Base-by-base conservation (phyloP, 2,329 filamentous ascomycete genomes). In the Venturia oleaginea region DNA sequence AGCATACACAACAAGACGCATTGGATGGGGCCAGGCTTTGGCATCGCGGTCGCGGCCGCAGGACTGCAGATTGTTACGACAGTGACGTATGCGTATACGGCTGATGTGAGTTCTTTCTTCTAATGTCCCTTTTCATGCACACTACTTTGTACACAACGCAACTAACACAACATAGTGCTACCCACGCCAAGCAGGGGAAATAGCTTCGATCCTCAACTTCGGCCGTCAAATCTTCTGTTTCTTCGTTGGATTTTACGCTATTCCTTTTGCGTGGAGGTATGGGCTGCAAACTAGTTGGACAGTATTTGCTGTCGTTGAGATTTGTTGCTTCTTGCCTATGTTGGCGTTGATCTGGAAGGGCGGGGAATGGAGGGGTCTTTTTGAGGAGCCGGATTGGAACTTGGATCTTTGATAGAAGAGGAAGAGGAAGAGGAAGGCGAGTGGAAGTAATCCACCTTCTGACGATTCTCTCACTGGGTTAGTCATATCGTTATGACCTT, bases 61-160 rank as follows among this genome's bases (percentile, higher is more conserved):
- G 74, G 75, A 17, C 65, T 75, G 37, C 74, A 77, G 65, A 72
- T 76, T 54, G 70, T 73, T 8, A 73, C 71, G 4, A 76, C 74
- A 3, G 71, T 72, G 5, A 70, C 71, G 7, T 76, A 74, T 64
- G 70, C 74, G 7, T 76, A 76, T 63, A 70, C 59, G 5, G 59
- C 63, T 51, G 46, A 64, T 19, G 30, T 43, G 32, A 61, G 30
- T 46, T 11, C n/a, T 62, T 34, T 43, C 17, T 11, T 15, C 24
- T 19, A 22, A n/a, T 11, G 1, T 10, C 43, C n/a, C 17, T 22
- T 22, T 10, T 22, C n/a, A 46, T 11, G 37, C 37, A 60, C 34
- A n/a, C n/a, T n/a, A n/a, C n/a, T n/a, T n/a, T n/a, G n/a, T 17
- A 40, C 13, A 40, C 1, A 15, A 40, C 38, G 13, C 38, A 15